Evolutionary conservation across 805 yeast genomes (phyloP).

Genomic region (Candida koratica): DNA sequence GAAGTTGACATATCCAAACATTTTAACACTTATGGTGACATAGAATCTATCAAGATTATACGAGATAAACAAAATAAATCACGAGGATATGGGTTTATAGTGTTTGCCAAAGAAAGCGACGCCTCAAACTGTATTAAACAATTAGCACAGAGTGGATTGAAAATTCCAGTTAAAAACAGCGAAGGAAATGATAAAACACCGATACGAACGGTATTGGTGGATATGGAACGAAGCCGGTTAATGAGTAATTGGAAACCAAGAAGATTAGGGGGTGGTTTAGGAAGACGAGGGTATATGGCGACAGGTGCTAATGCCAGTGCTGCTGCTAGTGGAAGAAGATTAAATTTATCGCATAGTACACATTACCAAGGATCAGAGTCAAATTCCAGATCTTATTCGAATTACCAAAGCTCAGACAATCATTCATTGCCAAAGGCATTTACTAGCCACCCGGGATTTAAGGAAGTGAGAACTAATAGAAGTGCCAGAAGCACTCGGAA

Average conservation of each 20-base stretch:
- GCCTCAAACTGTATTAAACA: conserved; percentile 60
- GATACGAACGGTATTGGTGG: conserved; percentile 55
- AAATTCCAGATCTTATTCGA: background rate
- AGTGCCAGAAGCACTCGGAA: conserved; percentile 1
- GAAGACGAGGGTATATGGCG: conserved; percentile 68
- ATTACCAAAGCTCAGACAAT: background rate
- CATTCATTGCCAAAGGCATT: conserved; percentile 2
- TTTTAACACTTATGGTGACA: conserved; percentile 64
- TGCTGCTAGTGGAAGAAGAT: conserved; percentile 30
- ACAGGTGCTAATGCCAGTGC: conserved; percentile 28
- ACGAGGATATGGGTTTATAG: conserved; percentile 81
- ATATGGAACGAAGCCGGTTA: conserved; percentile 65
- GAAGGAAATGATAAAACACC: conserved; percentile 36
- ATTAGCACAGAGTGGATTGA: conserved; percentile 44
- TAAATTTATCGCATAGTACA: conserved; percentile 8
- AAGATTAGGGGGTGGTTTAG: conserved; percentile 88
- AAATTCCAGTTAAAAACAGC: conserved; percentile 16
- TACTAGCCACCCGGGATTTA: conserved; percentile 3
- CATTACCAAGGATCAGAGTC: background rate
- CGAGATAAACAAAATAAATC: conserved; percentile 46
- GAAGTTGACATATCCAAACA: conserved; percentile 66
- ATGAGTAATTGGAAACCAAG: conserved; percentile 68
- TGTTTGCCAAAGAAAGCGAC: conserved; percentile 56
- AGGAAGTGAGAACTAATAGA: conserved; percentile 1
- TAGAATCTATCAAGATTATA: conserved; percentile 49